These are phyloP conservation scores for Stagonosporopsis vannaccii DNA, from an alignment of 2,329 filamentous ascomycete genomes.

Conservation along the genomic window DNA sequence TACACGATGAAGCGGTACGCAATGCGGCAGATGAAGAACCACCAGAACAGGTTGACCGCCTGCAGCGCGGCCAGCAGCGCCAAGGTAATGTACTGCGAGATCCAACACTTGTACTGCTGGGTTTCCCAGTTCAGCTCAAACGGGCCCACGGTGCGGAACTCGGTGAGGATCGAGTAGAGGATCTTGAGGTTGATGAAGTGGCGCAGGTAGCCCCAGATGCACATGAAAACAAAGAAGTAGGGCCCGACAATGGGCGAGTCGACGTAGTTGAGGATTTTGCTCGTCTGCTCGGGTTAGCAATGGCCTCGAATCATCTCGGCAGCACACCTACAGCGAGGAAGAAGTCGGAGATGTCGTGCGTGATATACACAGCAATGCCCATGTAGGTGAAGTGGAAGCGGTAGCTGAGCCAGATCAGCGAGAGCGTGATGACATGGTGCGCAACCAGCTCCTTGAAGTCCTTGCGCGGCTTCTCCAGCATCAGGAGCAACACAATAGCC, in stretches of 20 bases:
- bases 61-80: constrained; percentile 71
- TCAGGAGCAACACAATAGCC: constrained; percentile 83
- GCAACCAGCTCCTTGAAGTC: constrained; percentile 93
- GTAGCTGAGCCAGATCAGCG: constrained; percentile 86
- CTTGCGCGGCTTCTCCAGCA: constrained; percentile 91
- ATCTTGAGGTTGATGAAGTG: constrained; percentile 85
- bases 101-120: constrained; percentile 77
- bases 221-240: constrained; percentile 84
- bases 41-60: constrained; percentile 81
- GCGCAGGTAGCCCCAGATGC: constrained; percentile 86
- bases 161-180: constrained; percentile 75
- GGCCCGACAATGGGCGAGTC: constrained; percentile 79
- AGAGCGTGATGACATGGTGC: constrained; percentile 88
- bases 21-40: constrained; percentile 78
- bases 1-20: constrained; percentile 73
- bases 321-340: constrained; percentile 79
- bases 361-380: constrained; percentile 90
- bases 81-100: constrained; percentile 73
- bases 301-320: not conserved
- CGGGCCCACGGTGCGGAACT: constrained; percentile 77
- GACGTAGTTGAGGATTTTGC: constrained; percentile 90
- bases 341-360: constrained; percentile 93
- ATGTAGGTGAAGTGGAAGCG: constrained; percentile 98
- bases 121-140: constrained; percentile 79
- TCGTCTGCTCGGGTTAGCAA: constrained; percentile 66